These are phyloP conservation scores for Hapsidospora chrysogenum DNA, from an alignment of 495 filamentous ascomycete genomes.

Conservation along the genomic window DNA sequence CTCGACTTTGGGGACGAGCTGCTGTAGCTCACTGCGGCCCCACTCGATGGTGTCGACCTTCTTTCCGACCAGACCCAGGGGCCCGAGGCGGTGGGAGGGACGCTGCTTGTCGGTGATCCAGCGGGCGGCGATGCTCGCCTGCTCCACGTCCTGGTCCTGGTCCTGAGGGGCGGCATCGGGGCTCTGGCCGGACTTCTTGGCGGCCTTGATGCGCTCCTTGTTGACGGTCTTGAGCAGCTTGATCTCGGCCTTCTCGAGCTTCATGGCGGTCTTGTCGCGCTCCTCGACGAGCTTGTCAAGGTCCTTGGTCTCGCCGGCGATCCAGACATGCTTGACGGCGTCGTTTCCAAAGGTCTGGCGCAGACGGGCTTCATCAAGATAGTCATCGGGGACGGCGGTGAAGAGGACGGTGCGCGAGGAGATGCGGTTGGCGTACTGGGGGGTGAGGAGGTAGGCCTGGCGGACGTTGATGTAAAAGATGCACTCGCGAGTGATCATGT, in stretches of 20 bases:
- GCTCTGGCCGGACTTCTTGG: constrained; percentile 52
- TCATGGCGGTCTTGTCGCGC: constrained; percentile 67
- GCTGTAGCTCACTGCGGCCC: constrained; percentile 67
- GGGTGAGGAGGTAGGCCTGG: constrained; percentile 84
- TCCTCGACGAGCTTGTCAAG: constrained; percentile 75
- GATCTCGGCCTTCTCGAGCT: constrained; percentile 79
- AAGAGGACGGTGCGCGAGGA: constrained; percentile 92
- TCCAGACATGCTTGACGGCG: constrained; percentile 74
- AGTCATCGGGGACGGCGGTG: constrained; percentile 62
- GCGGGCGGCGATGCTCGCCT: constrained; percentile 62
- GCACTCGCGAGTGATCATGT: constrained; percentile 76
- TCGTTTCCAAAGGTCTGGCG: constrained; percentile 57
- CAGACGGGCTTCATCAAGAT: constrained; percentile 56
- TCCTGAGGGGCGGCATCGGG: constrained; percentile 8
- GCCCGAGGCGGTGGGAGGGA: constrained; percentile 69
- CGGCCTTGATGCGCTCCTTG: constrained; percentile 49
- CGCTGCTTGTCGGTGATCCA: constrained; percentile 69
- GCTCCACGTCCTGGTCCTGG: constrained; percentile 33
- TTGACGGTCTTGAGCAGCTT: constrained; percentile 76
- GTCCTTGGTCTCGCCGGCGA: constrained; percentile 60
- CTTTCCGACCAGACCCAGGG: constrained; percentile 59
- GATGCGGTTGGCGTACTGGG: constrained; percentile 71
- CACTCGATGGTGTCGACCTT: constrained; percentile 95
- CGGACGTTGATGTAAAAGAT: constrained; percentile 92
- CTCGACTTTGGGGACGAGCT: constrained; percentile 65